Evolutionary conservation across 2,329 filamentous ascomycete species (phyloP).

Genomic region (Colletotrichum graminicola): DNA sequence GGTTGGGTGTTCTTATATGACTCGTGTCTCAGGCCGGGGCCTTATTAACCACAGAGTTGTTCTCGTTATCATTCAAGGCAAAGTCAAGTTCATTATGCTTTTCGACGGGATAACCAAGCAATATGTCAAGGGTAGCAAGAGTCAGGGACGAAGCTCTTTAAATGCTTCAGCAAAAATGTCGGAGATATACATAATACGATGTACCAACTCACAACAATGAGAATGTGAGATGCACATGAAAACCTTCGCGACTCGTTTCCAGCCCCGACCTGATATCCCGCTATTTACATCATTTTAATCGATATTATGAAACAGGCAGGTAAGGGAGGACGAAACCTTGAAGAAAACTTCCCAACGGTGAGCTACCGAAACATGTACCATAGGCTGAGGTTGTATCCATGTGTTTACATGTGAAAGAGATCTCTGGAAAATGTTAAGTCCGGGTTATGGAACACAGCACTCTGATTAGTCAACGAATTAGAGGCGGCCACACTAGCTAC

Average conservation of each 20-base stretch:
- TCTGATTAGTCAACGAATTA: background rate
- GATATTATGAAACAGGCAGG: background rate
- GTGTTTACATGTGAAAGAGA: too few relatives aligned
- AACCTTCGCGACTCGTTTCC: background rate
- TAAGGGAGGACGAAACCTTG: background rate
- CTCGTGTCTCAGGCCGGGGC: background rate
- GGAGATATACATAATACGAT: too few relatives aligned
- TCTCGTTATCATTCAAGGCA: background rate
- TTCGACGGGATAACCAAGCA: background rate
- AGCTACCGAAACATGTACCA: background rate
- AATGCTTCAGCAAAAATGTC: background rate
- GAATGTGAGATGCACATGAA: too few relatives aligned
- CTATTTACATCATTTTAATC: background rate
- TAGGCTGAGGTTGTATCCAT: background rate
- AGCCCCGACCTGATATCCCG: background rate
- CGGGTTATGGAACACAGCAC: too few relatives aligned
- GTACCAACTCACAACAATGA: too few relatives aligned
- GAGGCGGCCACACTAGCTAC: background rate
- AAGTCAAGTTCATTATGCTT: background rate
- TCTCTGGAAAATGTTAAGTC: too few relatives aligned
- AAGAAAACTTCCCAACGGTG: background rate
- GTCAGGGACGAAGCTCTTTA: background rate
- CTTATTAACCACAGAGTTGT: background rate
- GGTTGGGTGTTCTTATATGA: background rate
- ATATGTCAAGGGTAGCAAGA: background rate